Evolutionary conservation across 2,329 filamentous ascomycete species (phyloP), one percentile per base, ranked within the genome.

Genomic region (Sporothrix globosa): DNA sequence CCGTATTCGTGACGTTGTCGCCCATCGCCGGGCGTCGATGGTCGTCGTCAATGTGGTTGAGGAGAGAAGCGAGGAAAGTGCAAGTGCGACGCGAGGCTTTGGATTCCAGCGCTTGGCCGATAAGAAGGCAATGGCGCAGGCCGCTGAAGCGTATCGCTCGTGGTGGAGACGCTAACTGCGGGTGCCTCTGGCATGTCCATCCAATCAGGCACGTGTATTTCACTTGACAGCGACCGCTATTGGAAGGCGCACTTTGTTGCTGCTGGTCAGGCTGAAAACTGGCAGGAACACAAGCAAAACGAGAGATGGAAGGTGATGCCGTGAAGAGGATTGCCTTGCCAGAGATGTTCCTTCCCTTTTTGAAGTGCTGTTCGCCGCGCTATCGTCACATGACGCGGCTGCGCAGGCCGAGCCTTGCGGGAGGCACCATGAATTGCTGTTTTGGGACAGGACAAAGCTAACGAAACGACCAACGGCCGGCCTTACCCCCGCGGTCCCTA

Each of bases 21-120:
- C 77, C 80, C 81, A 80, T 70, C 76, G 74, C 58, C 52, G 21
- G 50, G 46, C 50, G 13, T 61, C 30, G 69, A 60, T 34, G 67
- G 52, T 58, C 39, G 39, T 53, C 24, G 48, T 50, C 53, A 44
- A 46, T 60, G 63, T 48, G 27, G 50, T 44, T 46, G 41, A 19
- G 4, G 52, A 69, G 50, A 34, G 44, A 52, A 44, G 17, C 1
- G 41, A 44, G 17, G 50, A 52, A 24, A 68, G 52, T 30, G 39
- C 56, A 24, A 66, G 24, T 66, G 39, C 41, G 68, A 65, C 50
- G 44, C 50, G 60, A 58, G 60, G 52, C 46, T 66, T 53, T 53
- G 54, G 44, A 60, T 27, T 39, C 54, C 27, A 69, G 68, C 21
- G 52, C 68, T 27, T 46, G 58, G 27, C 46, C 21, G 34, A 54